phyloP scores from a whole-genome alignment of 352 stramenopile genomes.

The Phytophthora cryptogea region DNA sequence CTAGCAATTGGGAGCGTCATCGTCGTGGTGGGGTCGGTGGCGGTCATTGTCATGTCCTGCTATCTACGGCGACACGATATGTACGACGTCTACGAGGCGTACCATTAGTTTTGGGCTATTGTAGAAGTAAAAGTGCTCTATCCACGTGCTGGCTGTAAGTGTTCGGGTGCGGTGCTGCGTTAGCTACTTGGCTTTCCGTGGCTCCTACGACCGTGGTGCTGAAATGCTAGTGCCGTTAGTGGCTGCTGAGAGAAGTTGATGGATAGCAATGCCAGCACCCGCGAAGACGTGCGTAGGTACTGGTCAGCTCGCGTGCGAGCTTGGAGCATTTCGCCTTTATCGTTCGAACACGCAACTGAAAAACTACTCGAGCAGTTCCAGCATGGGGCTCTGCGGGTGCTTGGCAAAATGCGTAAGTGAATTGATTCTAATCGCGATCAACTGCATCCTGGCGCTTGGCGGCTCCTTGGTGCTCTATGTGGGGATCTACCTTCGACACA shows the following conservation, averaged over 20 bases:
- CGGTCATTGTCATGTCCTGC: constrained; percentile 54
- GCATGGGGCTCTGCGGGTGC: constrained; percentile 36
- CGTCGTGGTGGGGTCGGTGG: constrained; percentile 40
- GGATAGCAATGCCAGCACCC: constrained; percentile 17
- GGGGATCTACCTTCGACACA: constrained; percentile 45
- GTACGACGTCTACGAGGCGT: constrained; percentile 34
- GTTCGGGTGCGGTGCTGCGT: too few species aligned
- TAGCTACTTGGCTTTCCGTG: not conserved
- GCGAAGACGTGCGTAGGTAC: constrained; percentile 10
- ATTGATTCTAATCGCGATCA: constrained; percentile 61
- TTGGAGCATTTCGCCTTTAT: constrained; percentile 23
- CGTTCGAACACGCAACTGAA: constrained; percentile 3
- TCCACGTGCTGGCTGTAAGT: not conserved
- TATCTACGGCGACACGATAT: constrained; percentile 46
- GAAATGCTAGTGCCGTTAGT: constrained; percentile 21
- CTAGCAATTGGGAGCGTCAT: constrained; percentile 45
- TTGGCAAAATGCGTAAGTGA: constrained; percentile 38
- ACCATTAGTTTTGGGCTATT: constrained; percentile 16
- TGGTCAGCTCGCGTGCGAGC: constrained; percentile 1
- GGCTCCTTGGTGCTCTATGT: constrained; percentile 62
- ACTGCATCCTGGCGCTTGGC: constrained; percentile 60
- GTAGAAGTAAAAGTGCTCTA: constrained; percentile 11
- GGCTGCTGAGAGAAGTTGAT: constrained; percentile 18
- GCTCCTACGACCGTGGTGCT: constrained; percentile 1
- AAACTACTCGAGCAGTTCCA: not conserved